Evolutionary conservation across 352 stramenopile species (phyloP), one percentile per base, ranked within the genome.

Genomic region (Saprolegnia parasitica): DNA sequence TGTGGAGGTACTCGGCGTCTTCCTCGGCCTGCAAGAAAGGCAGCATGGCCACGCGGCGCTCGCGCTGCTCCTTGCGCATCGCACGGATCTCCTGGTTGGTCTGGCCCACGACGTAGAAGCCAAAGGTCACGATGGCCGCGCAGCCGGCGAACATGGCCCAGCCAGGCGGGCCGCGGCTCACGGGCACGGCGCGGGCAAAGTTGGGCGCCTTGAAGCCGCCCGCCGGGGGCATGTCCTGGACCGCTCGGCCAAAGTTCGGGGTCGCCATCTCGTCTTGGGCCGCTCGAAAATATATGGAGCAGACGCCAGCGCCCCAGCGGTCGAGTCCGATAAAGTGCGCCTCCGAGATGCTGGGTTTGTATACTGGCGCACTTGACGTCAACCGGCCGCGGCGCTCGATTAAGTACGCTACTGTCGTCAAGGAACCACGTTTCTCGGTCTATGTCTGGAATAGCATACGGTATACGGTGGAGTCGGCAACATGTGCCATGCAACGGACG

Each of bases 11-110:
- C 74, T 95, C 83, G 45, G 91, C 87, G 79, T 99, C 96, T n/a
- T 93, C 88, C 75, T 98, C 96, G 18, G 95, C 95, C 76, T 99
- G 96, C 61, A 99, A 81, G 74, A 98, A 91, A 20, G 95, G 92
- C 55, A 96, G 81, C 73, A 99, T 84, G 20, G 91, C 80, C 72
- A 98, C 96, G 62, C 91, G 87, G 55, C 91, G 88, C 80, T 98
- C 89, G 61, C 95, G 93, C 81, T 98, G 87, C 71, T 97, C 92
- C 42, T 76, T 75, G 46, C 76, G 74, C 54, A 91, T 61, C 58
- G 81, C 79, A 49, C 86, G 86, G 67, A 82, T 76, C 58, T 80
- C 66, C 68, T 91, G 76, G 81, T 94, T 94, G 73, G 86, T 75
- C 73, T 94, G 81, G 49, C 86, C 86, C 11, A 94, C 80, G 35